Conservation (phyloP, 2,329 filamentous ascomycete species). For the Aspergillus brasiliensis region DNA sequence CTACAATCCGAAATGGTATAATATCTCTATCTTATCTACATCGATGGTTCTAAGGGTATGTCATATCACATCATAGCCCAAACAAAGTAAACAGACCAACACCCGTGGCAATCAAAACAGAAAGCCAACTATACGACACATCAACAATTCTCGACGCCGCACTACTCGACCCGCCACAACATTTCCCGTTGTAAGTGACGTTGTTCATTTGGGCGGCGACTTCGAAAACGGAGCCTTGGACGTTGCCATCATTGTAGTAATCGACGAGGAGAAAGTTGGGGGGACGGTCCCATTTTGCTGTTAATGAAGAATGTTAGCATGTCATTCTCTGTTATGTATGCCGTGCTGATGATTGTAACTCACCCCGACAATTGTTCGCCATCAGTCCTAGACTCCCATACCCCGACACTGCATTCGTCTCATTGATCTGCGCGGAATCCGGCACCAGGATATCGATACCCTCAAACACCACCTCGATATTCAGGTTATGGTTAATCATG, state of each 20-base stretch:
- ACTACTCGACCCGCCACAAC: slow-evolving; percentile 34
- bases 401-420: slow-evolving; percentile 72
- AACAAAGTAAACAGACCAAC: not conserved
- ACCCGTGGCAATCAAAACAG: not conserved
- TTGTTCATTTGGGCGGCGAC: slow-evolving; percentile 71
- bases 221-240: slow-evolving; percentile 74
- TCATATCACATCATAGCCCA: not conserved
- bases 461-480: slow-evolving; percentile 71
- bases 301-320: not conserved
- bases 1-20: too few species aligned
- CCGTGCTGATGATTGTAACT: slow-evolving; percentile 17
- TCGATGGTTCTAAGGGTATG: not conserved
- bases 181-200: slow-evolving; percentile 64
- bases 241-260: slow-evolving; percentile 74
- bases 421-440: slow-evolving; percentile 67
- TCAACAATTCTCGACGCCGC: not conserved
- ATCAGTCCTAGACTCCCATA: slow-evolving; percentile 67
- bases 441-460: slow-evolving; percentile 69
- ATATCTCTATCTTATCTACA: too few species aligned
- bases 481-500: slow-evolving; percentile 89
- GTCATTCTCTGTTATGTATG: not conserved
- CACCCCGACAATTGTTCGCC: slow-evolving; percentile 63
- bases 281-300: slow-evolving; percentile 63
- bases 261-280: slow-evolving; percentile 83
- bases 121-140: not conserved